A percentile compares a stretch with the other conserved stretches of the same genome.
Evolutionary conservation across 192 early-diverging fungal species (phyloP).

Genomic region (Backusella australiensis): DNA sequence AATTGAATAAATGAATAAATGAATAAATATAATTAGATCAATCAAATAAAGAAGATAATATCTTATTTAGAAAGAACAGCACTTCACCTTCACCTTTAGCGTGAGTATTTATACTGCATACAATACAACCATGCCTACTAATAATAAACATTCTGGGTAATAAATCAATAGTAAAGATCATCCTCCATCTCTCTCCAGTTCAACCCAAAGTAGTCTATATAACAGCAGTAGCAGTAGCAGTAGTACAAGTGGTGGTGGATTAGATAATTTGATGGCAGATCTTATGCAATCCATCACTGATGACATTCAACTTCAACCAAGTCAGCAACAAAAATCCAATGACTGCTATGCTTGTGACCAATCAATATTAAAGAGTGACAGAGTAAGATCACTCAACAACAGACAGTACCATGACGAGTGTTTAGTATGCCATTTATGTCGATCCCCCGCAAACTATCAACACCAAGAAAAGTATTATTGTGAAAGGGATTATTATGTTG

Average conservation of each 20-base stretch:
- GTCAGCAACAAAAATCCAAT: not conserved
- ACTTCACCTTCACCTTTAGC: not conserved
- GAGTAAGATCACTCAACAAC: not conserved
- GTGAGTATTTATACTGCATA: not conserved
- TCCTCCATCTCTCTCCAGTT: not conserved
- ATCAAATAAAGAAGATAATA: not conserved
- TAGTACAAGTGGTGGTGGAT: slow-evolving; percentile 9
- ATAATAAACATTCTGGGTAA: not conserved
- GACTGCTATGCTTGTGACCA: not conserved
- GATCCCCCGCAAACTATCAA: slow-evolving; percentile 36
- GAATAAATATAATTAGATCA: not conserved
- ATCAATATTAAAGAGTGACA: not conserved
- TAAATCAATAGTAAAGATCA: not conserved
- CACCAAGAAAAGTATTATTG: slow-evolving; percentile 62
- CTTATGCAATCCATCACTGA: slow-evolving; percentile 30
- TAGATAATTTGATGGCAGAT: slow-evolving; percentile 33
- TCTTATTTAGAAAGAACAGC: not conserved
- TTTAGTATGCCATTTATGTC: slow-evolving; percentile 56
- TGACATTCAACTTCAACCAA: not conserved
- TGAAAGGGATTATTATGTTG: slow-evolving; percentile 54
- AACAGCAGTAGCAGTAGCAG: not conserved
- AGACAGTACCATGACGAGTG: slow-evolving; percentile 44
- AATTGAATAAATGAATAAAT: not conserved
- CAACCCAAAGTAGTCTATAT: not conserved
- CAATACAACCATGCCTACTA: not conserved